phyloP scores from a whole-genome alignment of 1,284 basidiomycete genomes.

The Xerocomus cyaneibrunnescens region DNA sequence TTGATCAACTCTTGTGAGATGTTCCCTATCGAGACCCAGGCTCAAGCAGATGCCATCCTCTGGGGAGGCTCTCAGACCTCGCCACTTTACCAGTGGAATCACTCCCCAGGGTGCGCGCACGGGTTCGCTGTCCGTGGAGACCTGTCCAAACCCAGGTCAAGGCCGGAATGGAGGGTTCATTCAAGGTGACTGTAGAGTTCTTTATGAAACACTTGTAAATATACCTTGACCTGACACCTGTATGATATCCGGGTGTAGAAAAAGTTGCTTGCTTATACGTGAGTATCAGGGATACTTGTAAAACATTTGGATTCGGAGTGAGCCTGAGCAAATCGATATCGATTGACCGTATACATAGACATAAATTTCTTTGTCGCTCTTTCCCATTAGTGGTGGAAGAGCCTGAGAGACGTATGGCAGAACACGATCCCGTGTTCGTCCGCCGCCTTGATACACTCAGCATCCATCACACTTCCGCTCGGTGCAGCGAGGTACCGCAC shows the following conservation, averaged over 20 bases:
- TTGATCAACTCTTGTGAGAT: slow-evolving; percentile 41
- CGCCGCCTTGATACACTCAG: slow-evolving; percentile 90
- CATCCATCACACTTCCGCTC: slow-evolving; percentile 96
- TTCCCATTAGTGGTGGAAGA: slow-evolving; percentile 73
- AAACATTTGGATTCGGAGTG: not conserved
- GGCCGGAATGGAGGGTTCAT: slow-evolving; percentile 58
- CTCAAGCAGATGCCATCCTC: slow-evolving; percentile 38
- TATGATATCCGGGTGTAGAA: no score
- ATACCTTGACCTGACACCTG: not conserved
- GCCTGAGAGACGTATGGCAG: slow-evolving; percentile 76
- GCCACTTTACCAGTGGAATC: slow-evolving; percentile 40
- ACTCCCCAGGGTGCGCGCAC: slow-evolving; percentile 40
- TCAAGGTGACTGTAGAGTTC: slow-evolving; percentile 53
- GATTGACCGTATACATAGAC: slow-evolving; percentile 7
- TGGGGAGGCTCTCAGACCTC: slow-evolving; percentile 38
- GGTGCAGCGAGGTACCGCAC: slow-evolving; percentile 94
- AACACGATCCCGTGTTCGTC: slow-evolving; percentile 90
- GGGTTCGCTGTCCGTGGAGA: slow-evolving; percentile 48
- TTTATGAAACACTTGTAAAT: slow-evolving; percentile 28
- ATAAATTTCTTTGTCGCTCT: not conserved
- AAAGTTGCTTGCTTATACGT: no score
- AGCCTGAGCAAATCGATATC: not conserved
- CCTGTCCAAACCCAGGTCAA: slow-evolving; percentile 39
- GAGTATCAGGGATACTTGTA: no score
- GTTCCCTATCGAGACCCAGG: slow-evolving; percentile 32